These are phyloP conservation scores for Dissoconium aciculare DNA, from an alignment of 2,329 filamentous ascomycete species.

Conservation along the genomic window DNA sequence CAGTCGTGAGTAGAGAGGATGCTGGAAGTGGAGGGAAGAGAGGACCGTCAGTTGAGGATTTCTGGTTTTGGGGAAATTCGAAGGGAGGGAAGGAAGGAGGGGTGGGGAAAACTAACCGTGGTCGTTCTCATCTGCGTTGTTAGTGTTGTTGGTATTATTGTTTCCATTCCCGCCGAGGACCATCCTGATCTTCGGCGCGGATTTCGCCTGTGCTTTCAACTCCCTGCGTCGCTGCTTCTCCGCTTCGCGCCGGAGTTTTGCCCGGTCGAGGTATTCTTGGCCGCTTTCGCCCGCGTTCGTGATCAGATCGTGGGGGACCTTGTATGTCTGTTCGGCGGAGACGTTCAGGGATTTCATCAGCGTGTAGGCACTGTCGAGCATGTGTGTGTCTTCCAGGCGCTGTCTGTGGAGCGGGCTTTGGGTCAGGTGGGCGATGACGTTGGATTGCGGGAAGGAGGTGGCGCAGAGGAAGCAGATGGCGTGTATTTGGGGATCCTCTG, in stretches of 20 bases:
- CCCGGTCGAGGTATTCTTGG: constrained; percentile 48
- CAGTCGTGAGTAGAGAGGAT: constrained; percentile 1
- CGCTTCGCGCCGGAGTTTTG: constrained; percentile 50
- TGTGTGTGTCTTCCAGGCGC: constrained; percentile 38
- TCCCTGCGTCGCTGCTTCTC: neutral
- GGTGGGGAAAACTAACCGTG: constrained; percentile 20
- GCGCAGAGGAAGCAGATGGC: constrained; percentile 16
- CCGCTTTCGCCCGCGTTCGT: constrained; percentile 4
- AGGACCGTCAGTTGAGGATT: no score
- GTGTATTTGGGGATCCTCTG: neutral
- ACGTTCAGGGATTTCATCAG: constrained; percentile 11
- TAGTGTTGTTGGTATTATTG: constrained; percentile 20
- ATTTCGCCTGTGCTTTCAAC: constrained; percentile 35
- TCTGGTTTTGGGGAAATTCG: neutral
- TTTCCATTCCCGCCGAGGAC: constrained; percentile 13
- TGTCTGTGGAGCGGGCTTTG: constrained; percentile 42
- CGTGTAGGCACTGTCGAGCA: constrained; percentile 22
- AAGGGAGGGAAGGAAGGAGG: constrained; percentile 4
- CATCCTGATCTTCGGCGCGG: constrained; percentile 10
- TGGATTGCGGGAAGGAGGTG: constrained; percentile 8
- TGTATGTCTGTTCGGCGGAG: constrained; percentile 9
- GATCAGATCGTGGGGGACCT: constrained; percentile 6
- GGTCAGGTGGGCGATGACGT: constrained; percentile 43
- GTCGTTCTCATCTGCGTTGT: constrained; percentile 2
- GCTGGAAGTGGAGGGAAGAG: neutral